Percentiles rank a stretch among this genome's conserved stretches.
phyloP scores from a whole-genome alignment of 768 basidiomycete species.

The Lentinula sp. region DNA sequence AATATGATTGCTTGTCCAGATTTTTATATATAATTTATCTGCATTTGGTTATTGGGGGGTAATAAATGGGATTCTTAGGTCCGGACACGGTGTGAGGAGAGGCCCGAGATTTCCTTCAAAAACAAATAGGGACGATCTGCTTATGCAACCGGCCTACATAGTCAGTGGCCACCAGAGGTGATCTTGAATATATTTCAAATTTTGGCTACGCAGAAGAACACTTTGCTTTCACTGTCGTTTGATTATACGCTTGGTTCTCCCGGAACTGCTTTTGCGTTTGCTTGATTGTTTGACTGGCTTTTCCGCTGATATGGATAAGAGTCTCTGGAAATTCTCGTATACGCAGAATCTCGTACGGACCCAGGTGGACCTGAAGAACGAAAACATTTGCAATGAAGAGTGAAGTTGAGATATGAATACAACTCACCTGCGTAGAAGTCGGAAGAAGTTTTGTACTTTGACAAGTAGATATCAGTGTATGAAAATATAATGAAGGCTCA shows the following conservation, averaged over 20 bases:
- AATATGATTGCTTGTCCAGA: too few relatives aligned
- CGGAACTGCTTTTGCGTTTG: not conserved
- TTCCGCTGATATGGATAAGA: not conserved
- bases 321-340: not conserved
- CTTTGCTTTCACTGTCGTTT: not conserved
- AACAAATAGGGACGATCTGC: too few relatives aligned
- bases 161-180: not conserved
- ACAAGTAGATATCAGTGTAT: not conserved
- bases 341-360: not conserved
- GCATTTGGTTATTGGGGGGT: too few relatives aligned
- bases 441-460: not conserved
- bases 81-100: too few relatives aligned
- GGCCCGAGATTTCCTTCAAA: too few relatives aligned
- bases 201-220: not conserved
- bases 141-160: too few relatives aligned
- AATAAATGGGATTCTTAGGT: too few relatives aligned
- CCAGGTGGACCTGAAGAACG: not conserved
- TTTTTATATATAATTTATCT: too few relatives aligned
- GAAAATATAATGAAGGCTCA: not conserved
- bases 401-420: not conserved
- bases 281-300: not conserved
- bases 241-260: not conserved
- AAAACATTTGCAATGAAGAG: not conserved
- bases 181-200: not conserved
- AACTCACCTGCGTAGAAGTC: not conserved